Evolutionary conservation across 495 filamentous ascomycete species (phyloP), one percentile per base, ranked within the genome.

Genomic region (Sordaria brevicollis): DNA sequence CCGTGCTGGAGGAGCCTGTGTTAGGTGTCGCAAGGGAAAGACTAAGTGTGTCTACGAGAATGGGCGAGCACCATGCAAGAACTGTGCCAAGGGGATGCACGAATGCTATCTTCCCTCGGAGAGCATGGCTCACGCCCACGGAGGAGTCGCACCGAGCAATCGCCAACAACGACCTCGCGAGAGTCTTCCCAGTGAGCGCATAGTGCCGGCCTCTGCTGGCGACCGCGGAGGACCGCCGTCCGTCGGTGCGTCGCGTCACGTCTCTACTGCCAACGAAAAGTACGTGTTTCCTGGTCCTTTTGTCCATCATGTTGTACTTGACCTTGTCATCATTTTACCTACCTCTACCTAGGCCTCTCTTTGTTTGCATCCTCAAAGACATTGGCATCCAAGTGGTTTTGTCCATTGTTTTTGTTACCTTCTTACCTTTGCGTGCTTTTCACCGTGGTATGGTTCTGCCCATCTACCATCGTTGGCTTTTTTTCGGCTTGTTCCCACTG

Each of bases 21-120:
- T 84, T 69, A 82, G 83, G 74, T 85, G 83, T 76, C 83, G 83
- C 70, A 85, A 84, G 74, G 83, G 83, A 78, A 85, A 85, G 73
- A 85, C 83, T 19, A 84, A 84, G 49, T 85, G 83, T 66, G 83
- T 85, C 69, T 85, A 85, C 77, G 83, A 84, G 65, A 84, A 82
- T 71, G 83, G 83, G 65, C 71, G 81, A 41, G 82, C 83, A 17
- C 83, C 83, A 21, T 85, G 83, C 75, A 81, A 81, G 72, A 85
- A 85, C 75, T 85, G 83, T 73, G 81, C 83, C n/a, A 85, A 85
- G 72, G 83, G 83, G 67, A 78, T 84, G 79, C 83, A 85, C 73
- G 83, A 85, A 67, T 85, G 83, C 73, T 85, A 85, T 73, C 76
- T 85, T 4, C 83, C 83, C 21, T 84, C 82, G 11, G 83, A 85